phyloP scores from a whole-genome alignment of 257 asterid species.

The Gynochthodes officinalis region DNA sequence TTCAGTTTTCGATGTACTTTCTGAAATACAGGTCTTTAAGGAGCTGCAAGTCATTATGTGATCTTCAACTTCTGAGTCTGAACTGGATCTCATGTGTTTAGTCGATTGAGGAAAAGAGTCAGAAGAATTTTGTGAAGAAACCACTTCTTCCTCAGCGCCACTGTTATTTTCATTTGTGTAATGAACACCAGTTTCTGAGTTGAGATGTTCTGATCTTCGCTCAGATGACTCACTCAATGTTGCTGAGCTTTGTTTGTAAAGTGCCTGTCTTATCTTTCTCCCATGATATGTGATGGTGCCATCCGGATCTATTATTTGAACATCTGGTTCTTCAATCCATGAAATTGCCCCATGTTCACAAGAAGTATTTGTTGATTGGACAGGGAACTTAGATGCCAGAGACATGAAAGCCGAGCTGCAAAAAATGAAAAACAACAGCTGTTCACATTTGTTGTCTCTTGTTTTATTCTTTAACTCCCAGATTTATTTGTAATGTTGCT shows the following conservation, averaged over 20 bases:
- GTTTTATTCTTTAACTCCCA: neutral
- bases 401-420: constrained; percentile 95
- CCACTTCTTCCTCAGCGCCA: constrained; percentile 51
- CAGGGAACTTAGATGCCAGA: constrained; percentile 84
- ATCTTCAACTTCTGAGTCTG: constrained; percentile 67
- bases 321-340: constrained; percentile 49
- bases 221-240: constrained; percentile 37
- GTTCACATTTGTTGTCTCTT: neutral
- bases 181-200: constrained; percentile 20
- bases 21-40: constrained; percentile 28
- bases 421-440: constrained; percentile 13
- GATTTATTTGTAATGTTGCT: constrained; percentile 1
- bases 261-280: constrained; percentile 35
- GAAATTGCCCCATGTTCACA: constrained; percentile 26
- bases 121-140: constrained; percentile 80
- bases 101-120: constrained; percentile 62
- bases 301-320: constrained; percentile 62
- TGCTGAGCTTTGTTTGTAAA: constrained; percentile 37
- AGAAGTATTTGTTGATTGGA: constrained; percentile 25
- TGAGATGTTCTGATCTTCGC: constrained; percentile 27
- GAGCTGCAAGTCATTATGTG: constrained; percentile 38
- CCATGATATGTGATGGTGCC: constrained; percentile 45
- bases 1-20: constrained; percentile 33
- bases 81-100: constrained; percentile 40
- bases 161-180: constrained; percentile 28